Evolutionary conservation across 163 green algal genomes (phyloP).

Genomic region (Volvox carteri): DNA sequence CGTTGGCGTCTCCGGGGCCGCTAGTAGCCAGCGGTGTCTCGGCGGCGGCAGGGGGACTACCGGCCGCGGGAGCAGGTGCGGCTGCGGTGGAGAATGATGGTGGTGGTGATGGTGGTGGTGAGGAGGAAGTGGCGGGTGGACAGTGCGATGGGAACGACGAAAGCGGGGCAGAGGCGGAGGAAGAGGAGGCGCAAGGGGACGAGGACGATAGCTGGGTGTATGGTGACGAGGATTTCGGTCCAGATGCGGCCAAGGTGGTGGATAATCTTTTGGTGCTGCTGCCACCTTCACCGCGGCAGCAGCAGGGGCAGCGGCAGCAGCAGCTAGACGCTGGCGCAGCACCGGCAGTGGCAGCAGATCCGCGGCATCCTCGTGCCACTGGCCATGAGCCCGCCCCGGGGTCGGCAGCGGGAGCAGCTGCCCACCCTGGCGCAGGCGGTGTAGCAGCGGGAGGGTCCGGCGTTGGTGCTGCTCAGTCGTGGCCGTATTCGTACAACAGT

Average conservation of each 20-base stretch:
- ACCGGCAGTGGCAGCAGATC: background rate
- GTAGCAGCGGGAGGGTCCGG: background rate
- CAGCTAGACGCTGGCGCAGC: background rate
- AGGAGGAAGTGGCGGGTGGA: background rate
- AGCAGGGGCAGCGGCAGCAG: background rate
- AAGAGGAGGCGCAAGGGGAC: slow-evolving; percentile 3
- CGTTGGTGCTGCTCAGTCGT: background rate
- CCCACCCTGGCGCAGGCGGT: background rate
- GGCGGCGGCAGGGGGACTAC: background rate
- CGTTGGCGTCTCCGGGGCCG: background rate
- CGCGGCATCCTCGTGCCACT: too few relatives aligned
- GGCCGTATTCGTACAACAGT: background rate
- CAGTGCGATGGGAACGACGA: background rate
- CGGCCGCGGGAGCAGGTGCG: background rate
- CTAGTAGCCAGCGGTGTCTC: background rate
- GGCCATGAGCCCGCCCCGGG: background rate
- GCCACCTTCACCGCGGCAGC: too few relatives aligned
- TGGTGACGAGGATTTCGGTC: slow-evolving; percentile 29
- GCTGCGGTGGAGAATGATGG: slow-evolving; percentile 7
- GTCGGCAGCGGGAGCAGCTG: background rate
- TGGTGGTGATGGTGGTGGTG: background rate
- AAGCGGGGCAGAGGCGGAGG: background rate
- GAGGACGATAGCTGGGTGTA: slow-evolving; percentile 50
- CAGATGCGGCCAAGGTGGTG: background rate
- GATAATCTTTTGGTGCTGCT: slow-evolving; percentile 40